phyloP scores from a whole-genome alignment of 768 basidiomycete genomes.

The Tricholoma flavovirens region DNA sequence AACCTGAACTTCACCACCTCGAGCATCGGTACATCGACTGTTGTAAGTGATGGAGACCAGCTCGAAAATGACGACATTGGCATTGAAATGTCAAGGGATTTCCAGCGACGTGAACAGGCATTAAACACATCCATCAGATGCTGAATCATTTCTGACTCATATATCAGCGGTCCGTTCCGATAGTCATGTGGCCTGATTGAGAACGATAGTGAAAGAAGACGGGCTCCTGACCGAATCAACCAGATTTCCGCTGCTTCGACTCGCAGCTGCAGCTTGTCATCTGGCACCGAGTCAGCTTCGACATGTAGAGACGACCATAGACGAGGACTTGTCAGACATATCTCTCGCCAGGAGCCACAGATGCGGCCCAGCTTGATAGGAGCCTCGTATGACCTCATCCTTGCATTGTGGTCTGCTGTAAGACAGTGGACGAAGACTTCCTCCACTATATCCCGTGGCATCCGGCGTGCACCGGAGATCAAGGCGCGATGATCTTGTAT shows the following conservation, averaged over 20 bases:
- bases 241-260: background rate
- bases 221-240: background rate
- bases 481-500: background rate
- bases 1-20: background rate
- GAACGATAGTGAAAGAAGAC: background rate
- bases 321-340: conserved; percentile 16
- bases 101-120: background rate
- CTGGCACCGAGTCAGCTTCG: background rate
- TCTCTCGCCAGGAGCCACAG: conserved; percentile 16
- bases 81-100: background rate
- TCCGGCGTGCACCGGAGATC: background rate
- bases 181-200: background rate
- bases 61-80: background rate
- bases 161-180: too few species aligned
- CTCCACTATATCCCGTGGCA: background rate
- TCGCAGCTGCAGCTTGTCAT: background rate
- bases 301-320: conserved; percentile 20
- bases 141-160: too few species aligned
- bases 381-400: conserved; percentile 8
- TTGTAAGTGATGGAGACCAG: background rate
- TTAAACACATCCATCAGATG: background rate
- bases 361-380: conserved; percentile 18
- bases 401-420: conserved; percentile 11
- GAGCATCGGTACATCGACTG: background rate
- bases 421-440: conserved; percentile 13